Percentiles rank a stretch among this genome's conserved stretches.
Evolutionary conservation across 2,329 filamentous ascomycete species (phyloP).

Genomic region (Pseudophaeomoniella oleicola): DNA sequence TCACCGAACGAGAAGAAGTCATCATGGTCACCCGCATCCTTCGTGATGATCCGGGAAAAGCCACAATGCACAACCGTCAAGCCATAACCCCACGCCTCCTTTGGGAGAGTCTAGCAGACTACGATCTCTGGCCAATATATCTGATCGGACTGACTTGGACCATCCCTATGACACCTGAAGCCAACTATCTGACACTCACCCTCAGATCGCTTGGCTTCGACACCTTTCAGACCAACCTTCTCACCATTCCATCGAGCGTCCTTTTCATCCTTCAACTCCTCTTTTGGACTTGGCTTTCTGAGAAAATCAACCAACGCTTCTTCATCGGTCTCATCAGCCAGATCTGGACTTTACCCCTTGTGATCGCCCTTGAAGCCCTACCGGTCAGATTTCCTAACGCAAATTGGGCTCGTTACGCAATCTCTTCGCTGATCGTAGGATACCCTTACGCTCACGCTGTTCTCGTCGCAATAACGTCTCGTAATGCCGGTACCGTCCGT

Average conservation of each 20-base stretch:
- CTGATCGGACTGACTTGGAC: slow-evolving; percentile 31
- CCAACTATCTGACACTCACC: slow-evolving; percentile 34
- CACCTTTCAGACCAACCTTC: slow-evolving; percentile 38
- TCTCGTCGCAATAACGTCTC: slow-evolving; percentile 28
- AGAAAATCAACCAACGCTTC: slow-evolving; percentile 39
- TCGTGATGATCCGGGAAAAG: slow-evolving; percentile 41
- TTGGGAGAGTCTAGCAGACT: slow-evolving; percentile 36
- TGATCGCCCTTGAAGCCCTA: slow-evolving; percentile 36
- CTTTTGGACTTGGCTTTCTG: slow-evolving; percentile 37
- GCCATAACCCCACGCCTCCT: slow-evolving; percentile 33
- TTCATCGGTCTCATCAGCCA: slow-evolving; percentile 39
- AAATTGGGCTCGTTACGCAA: slow-evolving; percentile 37
- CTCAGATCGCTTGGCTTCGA: slow-evolving; percentile 25
- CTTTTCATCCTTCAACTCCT: slow-evolving; percentile 45
- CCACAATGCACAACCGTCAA: slow-evolving; percentile 48
- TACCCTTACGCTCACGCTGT: slow-evolving; percentile 46
- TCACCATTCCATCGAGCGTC: slow-evolving; percentile 44
- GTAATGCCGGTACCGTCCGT: slow-evolving; percentile 27
- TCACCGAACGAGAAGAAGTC: slow-evolving; percentile 50
- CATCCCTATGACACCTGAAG: slow-evolving; percentile 28
- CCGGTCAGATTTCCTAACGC: slow-evolving; percentile 23
- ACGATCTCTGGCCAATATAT: slow-evolving; percentile 44
- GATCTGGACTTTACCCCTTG: slow-evolving; percentile 36
- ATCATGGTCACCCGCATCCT: slow-evolving; percentile 54
- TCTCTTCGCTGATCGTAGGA: slow-evolving; percentile 38